A percentile compares a stretch with the other conserved stretches of the same genome.
phyloP scores from a whole-genome alignment of 352 stramenopile genomes.

The Globisporangium camurandrum region DNA sequence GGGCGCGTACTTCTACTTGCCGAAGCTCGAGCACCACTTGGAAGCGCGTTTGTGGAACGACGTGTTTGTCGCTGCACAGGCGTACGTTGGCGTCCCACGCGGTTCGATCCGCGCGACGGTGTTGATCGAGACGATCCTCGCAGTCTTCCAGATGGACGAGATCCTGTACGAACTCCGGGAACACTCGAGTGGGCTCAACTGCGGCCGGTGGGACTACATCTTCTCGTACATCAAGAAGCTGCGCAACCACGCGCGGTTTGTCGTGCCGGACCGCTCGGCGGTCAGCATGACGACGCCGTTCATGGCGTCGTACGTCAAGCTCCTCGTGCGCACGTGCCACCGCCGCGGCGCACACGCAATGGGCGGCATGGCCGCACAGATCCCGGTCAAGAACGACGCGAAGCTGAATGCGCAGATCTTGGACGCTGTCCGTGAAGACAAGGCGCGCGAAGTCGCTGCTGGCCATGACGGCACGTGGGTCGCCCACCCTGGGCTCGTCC shows the following conservation, averaged over 20 bases:
- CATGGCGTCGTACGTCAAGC: conserved; percentile 87
- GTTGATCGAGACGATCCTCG: conserved; percentile 95
- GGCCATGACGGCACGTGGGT: conserved; percentile 94
- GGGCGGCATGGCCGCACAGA: conserved; percentile 96
- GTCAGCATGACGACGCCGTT: conserved; percentile 68
- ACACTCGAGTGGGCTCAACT: conserved; percentile 94
- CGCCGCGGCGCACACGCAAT: conserved; percentile 90
- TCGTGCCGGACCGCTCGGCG: conserved; percentile 89
- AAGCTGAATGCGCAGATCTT: conserved; percentile 71
- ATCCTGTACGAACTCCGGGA: conserved; percentile 92
- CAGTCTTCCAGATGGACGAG: conserved; percentile 96
- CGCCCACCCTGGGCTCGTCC: conserved; percentile 88
- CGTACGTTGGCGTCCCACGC: conserved; percentile 7
- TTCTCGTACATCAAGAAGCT: conserved; percentile 95
- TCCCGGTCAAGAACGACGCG: conserved; percentile 91
- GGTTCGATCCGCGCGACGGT: conserved; percentile 87
- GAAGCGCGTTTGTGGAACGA: conserved; percentile 95
- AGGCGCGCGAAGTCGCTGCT: conserved; percentile 75
- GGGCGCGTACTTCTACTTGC: conserved; percentile 94
- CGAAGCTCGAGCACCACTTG: conserved; percentile 91
- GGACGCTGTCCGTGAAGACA: conserved; percentile 73
- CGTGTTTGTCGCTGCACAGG: conserved; percentile 58
- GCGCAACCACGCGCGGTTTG: conserved; percentile 57
- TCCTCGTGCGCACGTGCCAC: conserved; percentile 92
- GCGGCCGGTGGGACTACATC: conserved; percentile 96